These are phyloP conservation scores for Lasiodiplodia citricola DNA, from an alignment of 2,329 filamentous ascomycete genomes.

Conservation along the genomic window DNA sequence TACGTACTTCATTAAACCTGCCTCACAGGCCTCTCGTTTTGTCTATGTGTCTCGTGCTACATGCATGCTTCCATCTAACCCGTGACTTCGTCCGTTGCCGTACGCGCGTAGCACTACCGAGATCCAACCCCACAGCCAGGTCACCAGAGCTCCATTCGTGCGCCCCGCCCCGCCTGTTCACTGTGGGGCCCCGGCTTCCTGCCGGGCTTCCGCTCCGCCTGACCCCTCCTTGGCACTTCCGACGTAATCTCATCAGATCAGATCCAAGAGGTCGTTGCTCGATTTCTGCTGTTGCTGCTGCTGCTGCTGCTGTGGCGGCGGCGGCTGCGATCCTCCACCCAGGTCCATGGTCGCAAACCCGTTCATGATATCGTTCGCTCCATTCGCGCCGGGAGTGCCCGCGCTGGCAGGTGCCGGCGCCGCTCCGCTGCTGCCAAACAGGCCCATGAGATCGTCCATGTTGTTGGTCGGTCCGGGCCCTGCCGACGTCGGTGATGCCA, in stretches of 20 bases:
- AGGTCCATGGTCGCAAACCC: constrained; percentile 85
- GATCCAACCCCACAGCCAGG: neutral
- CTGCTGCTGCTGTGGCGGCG: constrained; percentile 55
- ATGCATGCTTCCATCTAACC: constrained; percentile 13
- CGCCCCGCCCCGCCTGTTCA: constrained; percentile 19
- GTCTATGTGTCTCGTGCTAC: constrained; percentile 22
- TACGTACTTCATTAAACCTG: constrained; percentile 4
- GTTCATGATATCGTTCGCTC: constrained; percentile 68
- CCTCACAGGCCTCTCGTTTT: neutral
- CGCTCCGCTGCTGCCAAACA: constrained; percentile 62
- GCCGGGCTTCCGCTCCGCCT: constrained; percentile 17
- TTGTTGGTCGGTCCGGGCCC: constrained; percentile 60
- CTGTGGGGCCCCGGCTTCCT: constrained; percentile 9
- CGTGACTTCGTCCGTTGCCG: constrained; percentile 2
- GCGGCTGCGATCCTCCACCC: constrained; percentile 66
- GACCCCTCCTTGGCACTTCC: constrained; percentile 10
- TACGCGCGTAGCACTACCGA: constrained; percentile 14
- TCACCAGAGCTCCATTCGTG: constrained; percentile 7
- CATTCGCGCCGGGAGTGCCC: constrained; percentile 41
- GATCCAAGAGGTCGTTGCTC: constrained; percentile 26
- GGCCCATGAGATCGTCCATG: constrained; percentile 81
- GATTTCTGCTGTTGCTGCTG: constrained; percentile 13
- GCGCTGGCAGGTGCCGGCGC: constrained; percentile 37
- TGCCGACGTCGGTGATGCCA: constrained; percentile 63
- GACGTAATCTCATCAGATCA: constrained; percentile 23